A percentile compares a stretch with the other conserved stretches of the same genome.
phyloP scores from a whole-genome alignment of 345 rosid species.

The Populus nigra region DNA sequence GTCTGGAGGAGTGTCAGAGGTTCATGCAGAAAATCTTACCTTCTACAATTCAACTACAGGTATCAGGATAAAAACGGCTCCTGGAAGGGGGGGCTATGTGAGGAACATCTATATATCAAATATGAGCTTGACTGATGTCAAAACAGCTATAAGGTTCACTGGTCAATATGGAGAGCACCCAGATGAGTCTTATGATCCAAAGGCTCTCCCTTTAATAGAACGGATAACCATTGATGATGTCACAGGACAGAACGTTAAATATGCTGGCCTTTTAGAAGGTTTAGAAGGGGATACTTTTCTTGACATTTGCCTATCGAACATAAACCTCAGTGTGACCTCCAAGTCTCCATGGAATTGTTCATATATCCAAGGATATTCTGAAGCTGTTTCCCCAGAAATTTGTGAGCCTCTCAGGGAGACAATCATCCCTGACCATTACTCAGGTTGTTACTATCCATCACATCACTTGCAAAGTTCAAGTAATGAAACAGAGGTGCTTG shows the following conservation, averaged over 20 bases:
- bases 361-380: conserved; percentile 67
- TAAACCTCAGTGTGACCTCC: conserved; percentile 44
- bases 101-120: conserved; percentile 67
- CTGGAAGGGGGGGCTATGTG: conserved; percentile 92
- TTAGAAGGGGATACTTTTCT: conserved; percentile 68
- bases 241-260: conserved; percentile 53
- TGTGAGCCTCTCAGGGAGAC: conserved; percentile 60
- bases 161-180: conserved; percentile 87
- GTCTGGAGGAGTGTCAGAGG: conserved; percentile 95
- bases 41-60: conserved; percentile 63
- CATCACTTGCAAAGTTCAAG: conserved; percentile 36
- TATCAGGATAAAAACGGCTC: conserved; percentile 78
- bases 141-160: conserved; percentile 61
- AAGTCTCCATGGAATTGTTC: conserved; percentile 82
- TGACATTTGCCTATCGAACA: conserved; percentile 71
- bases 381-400: conserved; percentile 64
- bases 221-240: conserved; percentile 67
- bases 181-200: conserved; percentile 63
- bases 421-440: conserved; percentile 56
- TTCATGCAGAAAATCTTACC: conserved; percentile 56
- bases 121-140: conserved; percentile 56
- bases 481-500: conserved; percentile 44
- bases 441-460: conserved; percentile 65
- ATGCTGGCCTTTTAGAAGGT: conserved; percentile 83
- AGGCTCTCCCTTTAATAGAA: conserved; percentile 69